Conservation (phyloP, 257 asterid species). For the Solanum phureja region DNA sequence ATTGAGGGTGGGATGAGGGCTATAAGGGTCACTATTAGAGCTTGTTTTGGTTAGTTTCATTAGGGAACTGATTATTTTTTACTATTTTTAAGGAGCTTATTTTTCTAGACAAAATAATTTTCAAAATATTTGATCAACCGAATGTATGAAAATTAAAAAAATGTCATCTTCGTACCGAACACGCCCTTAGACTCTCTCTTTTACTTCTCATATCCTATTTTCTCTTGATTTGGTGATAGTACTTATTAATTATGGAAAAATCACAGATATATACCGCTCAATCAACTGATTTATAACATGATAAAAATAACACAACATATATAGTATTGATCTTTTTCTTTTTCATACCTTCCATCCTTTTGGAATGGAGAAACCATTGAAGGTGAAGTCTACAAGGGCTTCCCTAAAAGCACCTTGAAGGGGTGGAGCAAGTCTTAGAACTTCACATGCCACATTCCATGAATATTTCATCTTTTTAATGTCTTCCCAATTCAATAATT, state of each 20-base stretch:
- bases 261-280: not conserved
- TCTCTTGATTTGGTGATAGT: not conserved
- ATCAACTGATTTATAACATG: too few relatives aligned
- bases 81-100: too few relatives aligned
- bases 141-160: too few relatives aligned
- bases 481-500: conserved; percentile 48
- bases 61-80: too few relatives aligned
- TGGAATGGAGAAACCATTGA: conserved; percentile 50
- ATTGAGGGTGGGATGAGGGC: too few relatives aligned
- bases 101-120: too few relatives aligned
- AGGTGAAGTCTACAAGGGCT: conserved; percentile 40
- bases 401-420: conserved; percentile 56
- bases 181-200: too few relatives aligned
- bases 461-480: conserved; percentile 54
- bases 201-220: not conserved
- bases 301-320: too few relatives aligned
- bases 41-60: not conserved
- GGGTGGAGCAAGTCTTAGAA: conserved; percentile 48
- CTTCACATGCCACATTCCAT: conserved; percentile 64
- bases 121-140: too few relatives aligned
- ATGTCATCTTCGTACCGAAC: too few relatives aligned
- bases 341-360: conserved; percentile 51
- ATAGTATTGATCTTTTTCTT: not conserved
- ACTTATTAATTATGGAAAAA: too few relatives aligned
- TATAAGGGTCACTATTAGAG: not conserved